A percentile compares a stretch with the other conserved stretches of the same genome.
phyloP scores from a whole-genome alignment of 1,284 basidiomycete species.

The Cutaneotrichosporon sp. region DNA sequence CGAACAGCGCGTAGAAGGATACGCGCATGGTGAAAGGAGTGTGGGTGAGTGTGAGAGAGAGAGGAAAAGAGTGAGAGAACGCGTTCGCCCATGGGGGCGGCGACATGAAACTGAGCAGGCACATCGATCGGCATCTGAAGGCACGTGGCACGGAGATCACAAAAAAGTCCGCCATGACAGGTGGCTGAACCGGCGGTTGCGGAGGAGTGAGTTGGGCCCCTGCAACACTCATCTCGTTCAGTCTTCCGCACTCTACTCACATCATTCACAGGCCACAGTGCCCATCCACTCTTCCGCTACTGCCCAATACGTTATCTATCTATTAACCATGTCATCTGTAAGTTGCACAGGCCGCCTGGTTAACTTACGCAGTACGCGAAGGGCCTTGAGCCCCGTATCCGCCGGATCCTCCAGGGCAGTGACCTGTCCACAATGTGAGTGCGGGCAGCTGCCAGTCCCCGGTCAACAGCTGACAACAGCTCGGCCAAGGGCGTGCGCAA shows the following conservation, averaged over 20 bases:
- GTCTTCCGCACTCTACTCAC: not conserved
- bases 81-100: not conserved
- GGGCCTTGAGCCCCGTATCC: constrained; percentile 36
- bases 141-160: not conserved
- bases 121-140: not conserved
- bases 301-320: not conserved
- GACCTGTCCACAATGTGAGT: constrained; percentile 46
- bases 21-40: constrained; percentile 17
- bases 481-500: constrained; percentile 53
- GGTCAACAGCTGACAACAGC: constrained; percentile 25
- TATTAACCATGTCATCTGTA: constrained; percentile 9
- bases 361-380: constrained; percentile 29
- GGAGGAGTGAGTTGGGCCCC: not conserved
- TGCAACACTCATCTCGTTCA: not conserved
- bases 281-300: not conserved
- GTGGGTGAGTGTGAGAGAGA: not conserved
- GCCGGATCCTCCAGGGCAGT: constrained; percentile 33
- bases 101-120: not conserved
- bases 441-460: no score
- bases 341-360: no score
- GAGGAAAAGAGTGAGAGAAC: not conserved
- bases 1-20: constrained; percentile 14
- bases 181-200: not conserved
- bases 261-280: not conserved
- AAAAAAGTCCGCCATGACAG: not conserved